Evolutionary conservation across 805 yeast genomes (phyloP), one percentile per base, ranked within the genome.

Genomic region (Kazachstania viticola): DNA sequence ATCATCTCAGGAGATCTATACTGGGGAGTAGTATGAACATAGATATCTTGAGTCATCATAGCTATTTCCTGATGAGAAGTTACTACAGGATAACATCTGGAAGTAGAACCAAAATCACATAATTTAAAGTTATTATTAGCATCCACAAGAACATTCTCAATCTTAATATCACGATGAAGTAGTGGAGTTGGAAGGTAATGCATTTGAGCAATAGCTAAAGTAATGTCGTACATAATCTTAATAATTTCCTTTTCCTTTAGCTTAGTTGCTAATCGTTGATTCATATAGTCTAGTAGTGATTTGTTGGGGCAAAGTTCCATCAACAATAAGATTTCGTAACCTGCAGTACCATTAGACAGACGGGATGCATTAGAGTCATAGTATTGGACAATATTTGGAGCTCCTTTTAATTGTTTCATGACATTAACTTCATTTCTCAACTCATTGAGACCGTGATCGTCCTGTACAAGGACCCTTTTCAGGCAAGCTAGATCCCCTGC

Each of bases 1-100:
- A 88, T 72, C 97, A 88, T 91, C 53, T 88, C 98, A 0, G 98
- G 98, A 0, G 94, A 67, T 40, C 98, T 65, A 54, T 91, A 91
- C 56, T 91, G 98, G 15, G 95, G 94, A 4, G 98, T 88, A 0
- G 98, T 91, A 51, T 88, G 94, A 43, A 78, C 75, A 47, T 82
- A 71, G 36, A 91, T 75, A 53, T 91, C 95, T 49, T 82, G 83
- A 34, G 83, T 79, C 21, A 88, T 62, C n/a, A 69, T 51, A 41
- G 77, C 82, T 52, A 79, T 79, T 44, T 75, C 77, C 37, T 70
- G 71, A 3, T 96, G 95, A 4, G 93, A 80, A n/a, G 80, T 62
- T 8, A 81, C 55, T 49, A 73, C 71, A 1, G 78, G 69, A 21
- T 48, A 49, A 27, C 52, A 45, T 19, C 41, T 40, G 8, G 84